phyloP scores from a whole-genome alignment of 306 rosid genomes.

The Cucurbita moschata region DNA sequence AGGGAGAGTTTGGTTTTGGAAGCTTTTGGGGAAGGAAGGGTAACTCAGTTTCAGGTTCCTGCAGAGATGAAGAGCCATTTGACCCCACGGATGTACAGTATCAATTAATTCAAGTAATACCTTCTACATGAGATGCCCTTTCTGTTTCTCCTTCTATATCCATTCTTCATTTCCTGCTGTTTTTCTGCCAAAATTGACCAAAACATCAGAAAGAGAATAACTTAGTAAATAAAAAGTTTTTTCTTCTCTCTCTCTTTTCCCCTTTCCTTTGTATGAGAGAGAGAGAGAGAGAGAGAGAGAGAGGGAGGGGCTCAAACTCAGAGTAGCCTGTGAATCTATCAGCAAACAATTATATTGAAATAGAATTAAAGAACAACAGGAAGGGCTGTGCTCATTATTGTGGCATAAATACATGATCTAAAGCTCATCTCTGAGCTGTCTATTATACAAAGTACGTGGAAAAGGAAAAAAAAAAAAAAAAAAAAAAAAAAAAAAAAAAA shows the following conservation, averaged over 20 bases:
- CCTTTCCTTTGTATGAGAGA: neutral
- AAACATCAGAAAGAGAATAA: neutral
- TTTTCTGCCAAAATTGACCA: neutral
- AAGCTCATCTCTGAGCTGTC: neutral
- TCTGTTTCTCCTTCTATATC: neutral
- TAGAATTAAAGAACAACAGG: neutral
- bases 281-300: neutral
- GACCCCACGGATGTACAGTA: constrained; percentile 16
- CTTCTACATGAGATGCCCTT: constrained; percentile 1
- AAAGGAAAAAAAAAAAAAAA: no score
- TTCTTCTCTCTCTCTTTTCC: neutral
- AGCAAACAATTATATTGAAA: neutral
- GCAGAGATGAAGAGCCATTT: constrained; percentile 9
- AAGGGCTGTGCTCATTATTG: neutral
- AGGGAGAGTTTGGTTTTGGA: constrained; percentile 75
- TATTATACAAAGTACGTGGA: neutral
- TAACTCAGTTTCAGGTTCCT: constrained; percentile 7
- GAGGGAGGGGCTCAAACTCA: neutral
- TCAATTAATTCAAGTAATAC: constrained; percentile 28
- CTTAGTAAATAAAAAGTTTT: neutral
- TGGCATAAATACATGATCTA: neutral
- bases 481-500: no score
- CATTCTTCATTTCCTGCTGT: neutral
- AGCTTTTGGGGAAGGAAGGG: constrained; percentile 53
- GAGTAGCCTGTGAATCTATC: neutral